Evolutionary conservation across 2,329 filamentous ascomycete genomes (phyloP), one percentile per base, ranked within the genome.

Genomic region (Arthrinium phaeospermum): DNA sequence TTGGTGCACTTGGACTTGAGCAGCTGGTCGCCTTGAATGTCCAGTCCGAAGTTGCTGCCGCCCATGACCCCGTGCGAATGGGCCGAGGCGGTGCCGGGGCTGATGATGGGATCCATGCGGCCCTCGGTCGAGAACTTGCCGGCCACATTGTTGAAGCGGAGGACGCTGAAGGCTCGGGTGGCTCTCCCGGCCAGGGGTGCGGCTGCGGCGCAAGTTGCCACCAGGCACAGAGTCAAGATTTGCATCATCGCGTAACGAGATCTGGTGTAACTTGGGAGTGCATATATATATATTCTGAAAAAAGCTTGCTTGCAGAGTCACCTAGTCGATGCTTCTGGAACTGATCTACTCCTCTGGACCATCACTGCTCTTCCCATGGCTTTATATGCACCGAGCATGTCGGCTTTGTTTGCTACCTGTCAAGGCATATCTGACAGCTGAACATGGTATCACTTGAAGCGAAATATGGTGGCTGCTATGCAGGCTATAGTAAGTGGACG

Each of bases 41-140:
- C 86, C 75, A 90, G 83, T 74, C 87, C 85, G 77, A 95, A 95
- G 75, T 85, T 91, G 81, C 90, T 92, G 72, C 91, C 92, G 57
- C 91, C 93, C 82, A 92, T 88, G 76, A 95, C 87, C 70, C 88
- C 90, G 83, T 95, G 93, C 34, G 92, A 88, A 81, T 95, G 93
- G 67, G 81, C 78, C 2, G 91, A 87, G 14, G 88, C 79, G 16
- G 76, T 73, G 24, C 92, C 92, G 14, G 92, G 91, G 72, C 79
- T 86, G 73, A 94, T 84, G 75, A 95, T 91, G 71, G 93, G 93
- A 76, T 95, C 93, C 67, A 89, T 81, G 53, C 88, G 89, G 78
- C 89, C 89, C 69, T 86, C 84, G 68, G 88, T 88, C 76, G 91
- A 86, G 77, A 91, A 88, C 64, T 88, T 86, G 75, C 89, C 85